Evolutionary conservation across 768 basidiomycete species (phyloP).

Genomic region (Nidularia pulvinata): DNA sequence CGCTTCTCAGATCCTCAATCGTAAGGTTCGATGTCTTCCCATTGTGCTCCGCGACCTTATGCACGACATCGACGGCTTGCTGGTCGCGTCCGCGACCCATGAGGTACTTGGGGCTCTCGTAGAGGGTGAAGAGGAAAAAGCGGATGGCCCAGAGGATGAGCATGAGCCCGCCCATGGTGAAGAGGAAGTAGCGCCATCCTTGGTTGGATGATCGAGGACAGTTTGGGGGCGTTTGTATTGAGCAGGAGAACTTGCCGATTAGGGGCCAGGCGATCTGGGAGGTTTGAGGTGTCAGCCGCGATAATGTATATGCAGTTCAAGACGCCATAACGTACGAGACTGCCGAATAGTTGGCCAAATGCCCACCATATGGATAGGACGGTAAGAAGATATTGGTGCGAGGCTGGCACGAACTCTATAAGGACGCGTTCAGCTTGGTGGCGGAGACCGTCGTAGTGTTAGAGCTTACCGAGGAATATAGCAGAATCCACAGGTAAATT

Average conservation of each 20-base stretch:
- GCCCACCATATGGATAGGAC: conserved; percentile 83
- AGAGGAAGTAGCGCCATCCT: conserved; percentile 81
- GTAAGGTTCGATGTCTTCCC: conserved; percentile 45
- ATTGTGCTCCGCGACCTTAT: conserved; percentile 62
- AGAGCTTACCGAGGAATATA: conserved; percentile 62
- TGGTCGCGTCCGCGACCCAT: conserved; percentile 69
- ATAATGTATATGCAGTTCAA: too few species aligned
- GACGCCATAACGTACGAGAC: conserved; percentile 22
- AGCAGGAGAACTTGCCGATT: conserved; percentile 54
- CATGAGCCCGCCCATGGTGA: conserved; percentile 72
- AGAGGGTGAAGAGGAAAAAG: conserved; percentile 61
- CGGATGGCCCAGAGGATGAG: conserved; percentile 50
- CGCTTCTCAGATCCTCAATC: conserved; percentile 42
- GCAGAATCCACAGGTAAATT: conserved; percentile 72
- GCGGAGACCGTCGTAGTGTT: neutral
- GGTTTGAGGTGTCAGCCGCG: neutral
- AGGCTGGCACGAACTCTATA: conserved; percentile 68
- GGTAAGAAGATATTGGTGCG: conserved; percentile 76
- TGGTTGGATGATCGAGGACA: conserved; percentile 53
- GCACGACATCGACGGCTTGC: conserved; percentile 62
- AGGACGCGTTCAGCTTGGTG: neutral
- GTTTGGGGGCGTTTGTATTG: conserved; percentile 18
- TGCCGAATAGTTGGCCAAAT: conserved; percentile 68
- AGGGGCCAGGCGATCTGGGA: conserved; percentile 73
- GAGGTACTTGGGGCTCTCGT: conserved; percentile 76